Base-by-base conservation (phyloP, 2,329 filamentous ascomycete species). In the Cordyceps sp. region DNA sequence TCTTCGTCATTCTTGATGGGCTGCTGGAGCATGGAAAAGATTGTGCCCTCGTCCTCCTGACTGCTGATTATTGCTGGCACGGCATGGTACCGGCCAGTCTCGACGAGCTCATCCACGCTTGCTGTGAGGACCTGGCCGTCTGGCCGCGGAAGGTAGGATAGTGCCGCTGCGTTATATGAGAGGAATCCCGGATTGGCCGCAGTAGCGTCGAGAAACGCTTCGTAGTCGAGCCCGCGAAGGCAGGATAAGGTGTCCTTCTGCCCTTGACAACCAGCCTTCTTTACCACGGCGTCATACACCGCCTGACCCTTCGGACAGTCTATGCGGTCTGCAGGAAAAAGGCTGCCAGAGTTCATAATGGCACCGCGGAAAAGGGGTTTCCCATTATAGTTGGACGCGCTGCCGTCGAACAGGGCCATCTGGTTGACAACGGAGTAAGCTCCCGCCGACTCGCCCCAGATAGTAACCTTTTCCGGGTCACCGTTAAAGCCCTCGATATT, bases 401-500 rank as follows among this genome's bases (percentile, higher is more conserved):
- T 61, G 6, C 82, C 81, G 22, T 72, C 67, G 41, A 81, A 84
- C 10, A 86, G 58, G 2, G 71, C 58, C 69, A 84, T 83, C 42
- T 88, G 82, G 44, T 85, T 70, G 30, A 78, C 66, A 1, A 82
- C 78, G 0, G 78, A 84, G 38, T 85, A 83, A 12, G 72, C 58
- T 1, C 77, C 76, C 0, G 78, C 75, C 3, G 67, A 74, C 47
- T 86, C 74, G 18, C 81, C 81, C 75, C 76, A 84, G 37, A 88
- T 76, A 0, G 79, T 86, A 5, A 86, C 78, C 48, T 78, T 80
- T n/a, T 62, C 59, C 0, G 79, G 75, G 47, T 88, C 80, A 10
- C 83, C 83, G 9, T 83, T 83, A 46, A 90, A 92, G 0, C 70
- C 62, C 1, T 59, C 72, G 35, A 88, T 83, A 41, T 86, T 83